These are phyloP conservation scores for Candida schatavii DNA, from an alignment of 805 yeast species.

Conservation along the genomic window DNA sequence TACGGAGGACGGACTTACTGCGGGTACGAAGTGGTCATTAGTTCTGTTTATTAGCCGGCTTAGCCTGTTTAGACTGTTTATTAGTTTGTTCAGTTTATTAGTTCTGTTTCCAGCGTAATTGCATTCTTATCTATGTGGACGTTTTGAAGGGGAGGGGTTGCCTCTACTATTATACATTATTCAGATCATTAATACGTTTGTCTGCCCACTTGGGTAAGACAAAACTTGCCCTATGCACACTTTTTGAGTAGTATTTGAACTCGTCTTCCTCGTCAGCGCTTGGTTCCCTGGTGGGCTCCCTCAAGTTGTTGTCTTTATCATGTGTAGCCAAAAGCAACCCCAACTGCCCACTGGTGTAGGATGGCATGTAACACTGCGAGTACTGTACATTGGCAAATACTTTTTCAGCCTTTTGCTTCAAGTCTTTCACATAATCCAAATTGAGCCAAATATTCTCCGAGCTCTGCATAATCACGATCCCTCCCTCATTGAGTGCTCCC, in stretches of 20 bases:
- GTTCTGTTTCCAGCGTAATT: no score
- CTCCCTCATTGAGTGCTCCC: slow-evolving; percentile 59
- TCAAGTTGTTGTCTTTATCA: slow-evolving; percentile 44
- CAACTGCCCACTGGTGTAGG: slow-evolving; percentile 85
- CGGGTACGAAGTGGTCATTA: no score
- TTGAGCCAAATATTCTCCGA: slow-evolving; percentile 76
- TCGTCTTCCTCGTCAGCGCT: slow-evolving; percentile 43
- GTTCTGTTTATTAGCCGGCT: no score
- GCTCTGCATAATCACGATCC: slow-evolving; percentile 78
- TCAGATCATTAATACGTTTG: slow-evolving; percentile 27
- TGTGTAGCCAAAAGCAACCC: slow-evolving; percentile 75
- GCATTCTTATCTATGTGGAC: no score
- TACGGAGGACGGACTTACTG: no score
- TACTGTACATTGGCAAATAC: slow-evolving; percentile 65
- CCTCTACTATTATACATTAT: no score
- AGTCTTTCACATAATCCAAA: slow-evolving; percentile 46
- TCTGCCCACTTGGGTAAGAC: slow-evolving; percentile 80
- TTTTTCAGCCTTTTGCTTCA: slow-evolving; percentile 45
- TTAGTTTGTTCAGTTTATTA: no score
- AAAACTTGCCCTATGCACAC: slow-evolving; percentile 70
- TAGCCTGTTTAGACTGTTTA: no score
- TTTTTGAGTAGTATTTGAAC: slow-evolving; percentile 63
- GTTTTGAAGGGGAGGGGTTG: no score
- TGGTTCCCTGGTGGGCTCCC: slow-evolving; percentile 46
- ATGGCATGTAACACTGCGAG: slow-evolving; percentile 80